Conservation (phyloP, 768 basidiomycete genomes). For the Pisolithus marmoratus region DNA sequence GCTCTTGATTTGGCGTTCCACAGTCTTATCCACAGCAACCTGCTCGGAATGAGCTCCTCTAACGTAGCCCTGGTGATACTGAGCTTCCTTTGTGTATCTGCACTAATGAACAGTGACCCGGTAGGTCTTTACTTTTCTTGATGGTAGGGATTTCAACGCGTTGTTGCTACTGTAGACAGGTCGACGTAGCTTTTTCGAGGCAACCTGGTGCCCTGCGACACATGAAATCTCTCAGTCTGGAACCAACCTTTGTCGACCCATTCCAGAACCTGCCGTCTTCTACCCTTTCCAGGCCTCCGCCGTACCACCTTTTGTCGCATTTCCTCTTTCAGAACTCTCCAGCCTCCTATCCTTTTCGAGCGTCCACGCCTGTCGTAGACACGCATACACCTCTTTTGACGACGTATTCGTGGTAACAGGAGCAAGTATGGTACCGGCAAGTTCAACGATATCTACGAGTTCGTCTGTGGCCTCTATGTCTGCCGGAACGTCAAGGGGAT, state of each 20-base stretch:
- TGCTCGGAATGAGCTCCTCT: not conserved
- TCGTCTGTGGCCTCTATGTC: no score
- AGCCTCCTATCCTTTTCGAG: no score
- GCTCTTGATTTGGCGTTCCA: slow-evolving; percentile 13
- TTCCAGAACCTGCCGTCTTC: slow-evolving; percentile 4
- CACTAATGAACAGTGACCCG: not conserved
- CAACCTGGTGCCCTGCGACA: not conserved
- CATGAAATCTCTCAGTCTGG: slow-evolving; percentile 15
- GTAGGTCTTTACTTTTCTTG: not conserved
- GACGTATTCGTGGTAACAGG: no score
- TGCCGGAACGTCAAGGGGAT: no score
- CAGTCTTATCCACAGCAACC: not conserved
- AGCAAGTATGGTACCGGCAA: no score
- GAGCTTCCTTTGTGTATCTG: not conserved
- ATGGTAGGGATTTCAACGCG: not conserved
- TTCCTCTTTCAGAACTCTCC: not conserved
- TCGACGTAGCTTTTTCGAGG: slow-evolving; percentile 1
- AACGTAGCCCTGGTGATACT: not conserved
- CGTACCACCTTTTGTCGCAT: not conserved
- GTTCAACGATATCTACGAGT: no score
- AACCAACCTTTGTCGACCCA: slow-evolving; percentile 20
- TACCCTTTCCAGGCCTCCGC: not conserved
- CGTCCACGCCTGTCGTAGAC: no score
- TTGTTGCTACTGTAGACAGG: not conserved
- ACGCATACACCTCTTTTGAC: no score